Evolutionary conservation across 352 stramenopile species (phyloP).

Genomic region (Globisporangium viniferum): DNA sequence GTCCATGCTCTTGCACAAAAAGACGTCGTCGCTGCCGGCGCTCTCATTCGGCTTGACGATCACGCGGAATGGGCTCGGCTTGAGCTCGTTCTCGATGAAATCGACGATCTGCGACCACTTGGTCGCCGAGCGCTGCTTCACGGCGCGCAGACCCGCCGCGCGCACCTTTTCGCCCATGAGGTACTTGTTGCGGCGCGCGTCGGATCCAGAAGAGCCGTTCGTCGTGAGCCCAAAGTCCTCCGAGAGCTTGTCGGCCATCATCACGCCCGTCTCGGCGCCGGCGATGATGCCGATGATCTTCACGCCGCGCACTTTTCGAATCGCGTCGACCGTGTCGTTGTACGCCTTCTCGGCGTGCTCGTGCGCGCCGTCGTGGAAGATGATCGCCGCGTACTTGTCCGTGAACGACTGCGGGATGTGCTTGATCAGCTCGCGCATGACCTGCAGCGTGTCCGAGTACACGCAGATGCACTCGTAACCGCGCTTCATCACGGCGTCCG

Average conservation of each 20-base stretch:
- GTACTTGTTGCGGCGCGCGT: constrained; percentile 76
- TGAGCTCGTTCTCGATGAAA: constrained; percentile 68
- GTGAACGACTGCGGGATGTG: constrained; percentile 73
- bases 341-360: constrained; percentile 43
- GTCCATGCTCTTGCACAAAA: constrained; percentile 75
- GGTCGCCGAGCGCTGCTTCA: constrained; percentile 88
- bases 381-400: constrained; percentile 71
- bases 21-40: constrained; percentile 70
- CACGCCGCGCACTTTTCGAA: constrained; percentile 23
- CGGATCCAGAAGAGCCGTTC: constrained; percentile 84
- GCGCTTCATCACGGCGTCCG: constrained; percentile 84
- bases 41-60: constrained; percentile 91
- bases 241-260: constrained; percentile 87
- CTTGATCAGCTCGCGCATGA: constrained; percentile 63
- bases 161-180: constrained; percentile 88
- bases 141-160: constrained; percentile 84
- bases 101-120: constrained; percentile 65
- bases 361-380: constrained; percentile 55
- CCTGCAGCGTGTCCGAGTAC: constrained; percentile 80
- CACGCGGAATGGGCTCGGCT: constrained; percentile 72
- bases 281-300: constrained; percentile 84
- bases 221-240: constrained; percentile 81
- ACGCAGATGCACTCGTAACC: constrained; percentile 90
- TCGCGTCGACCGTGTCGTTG: constrained; percentile 20
- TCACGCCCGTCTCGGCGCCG: constrained; percentile 91